phyloP scores from a whole-genome alignment of 2,329 filamentous ascomycete genomes.

The Botryotinia calthae region DNA sequence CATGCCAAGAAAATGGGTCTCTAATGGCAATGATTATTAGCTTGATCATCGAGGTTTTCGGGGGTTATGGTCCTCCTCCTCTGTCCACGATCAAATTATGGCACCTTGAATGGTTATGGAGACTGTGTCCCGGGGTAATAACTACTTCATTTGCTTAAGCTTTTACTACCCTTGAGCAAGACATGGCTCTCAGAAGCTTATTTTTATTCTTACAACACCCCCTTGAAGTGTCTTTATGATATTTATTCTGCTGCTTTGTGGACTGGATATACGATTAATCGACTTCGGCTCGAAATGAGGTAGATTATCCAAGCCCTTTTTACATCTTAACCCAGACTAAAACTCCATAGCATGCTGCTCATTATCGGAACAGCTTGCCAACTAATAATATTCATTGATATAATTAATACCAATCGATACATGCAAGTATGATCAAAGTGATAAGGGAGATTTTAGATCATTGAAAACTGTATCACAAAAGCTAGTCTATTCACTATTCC shows the following conservation, averaged over 20 bases:
- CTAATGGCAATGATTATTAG: background rate
- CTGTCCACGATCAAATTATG: background rate
- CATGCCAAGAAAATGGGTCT: background rate
- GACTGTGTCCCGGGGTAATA: background rate
- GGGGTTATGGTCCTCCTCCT: background rate
- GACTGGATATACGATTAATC: background rate
- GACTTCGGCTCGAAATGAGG: background rate
- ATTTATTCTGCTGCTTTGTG: background rate
- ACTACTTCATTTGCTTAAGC: no score
- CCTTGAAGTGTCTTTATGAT: background rate
- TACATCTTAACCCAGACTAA: background rate
- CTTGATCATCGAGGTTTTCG: background rate
- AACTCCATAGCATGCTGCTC: background rate
- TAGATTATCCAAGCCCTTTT: background rate
- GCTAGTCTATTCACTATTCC: background rate
- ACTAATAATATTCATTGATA: background rate
- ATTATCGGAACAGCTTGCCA: background rate
- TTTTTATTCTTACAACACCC: background rate
- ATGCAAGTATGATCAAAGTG: background rate
- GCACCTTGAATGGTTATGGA: background rate
- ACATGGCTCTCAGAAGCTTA: background rate
- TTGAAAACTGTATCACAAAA: background rate
- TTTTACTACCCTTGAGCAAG: background rate
- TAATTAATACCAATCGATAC: background rate
- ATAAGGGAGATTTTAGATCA: background rate